Conservation (phyloP, 2,329 filamentous ascomycete species). For the Sarocladium oryzae region DNA sequence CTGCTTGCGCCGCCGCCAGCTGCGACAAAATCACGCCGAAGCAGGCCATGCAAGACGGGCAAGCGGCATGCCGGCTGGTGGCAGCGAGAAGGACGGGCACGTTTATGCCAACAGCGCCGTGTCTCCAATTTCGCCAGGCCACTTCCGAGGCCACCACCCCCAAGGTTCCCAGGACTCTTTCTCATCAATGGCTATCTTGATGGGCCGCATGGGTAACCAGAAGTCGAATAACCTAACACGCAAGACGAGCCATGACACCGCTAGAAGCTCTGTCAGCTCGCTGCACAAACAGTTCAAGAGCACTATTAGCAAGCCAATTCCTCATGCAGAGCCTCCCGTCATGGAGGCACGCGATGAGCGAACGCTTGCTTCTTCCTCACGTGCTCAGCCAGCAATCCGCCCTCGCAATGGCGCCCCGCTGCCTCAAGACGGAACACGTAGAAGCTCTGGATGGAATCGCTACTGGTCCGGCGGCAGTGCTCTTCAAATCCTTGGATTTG, state of each 20-base stretch:
- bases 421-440: constrained; percentile 39
- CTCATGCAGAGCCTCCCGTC: constrained; percentile 37
- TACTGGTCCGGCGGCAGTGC: constrained; percentile 72
- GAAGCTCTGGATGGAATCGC: constrained; percentile 69
- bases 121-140: constrained; percentile 25
- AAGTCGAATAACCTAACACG: constrained; percentile 36
- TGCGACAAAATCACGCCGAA: constrained; percentile 45
- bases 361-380: not conserved
- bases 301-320: constrained; percentile 55
- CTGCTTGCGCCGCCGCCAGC: constrained; percentile 43
- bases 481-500: constrained; percentile 58
- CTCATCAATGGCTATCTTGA: constrained; percentile 59
- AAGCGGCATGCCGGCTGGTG: constrained; percentile 26
- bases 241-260: constrained; percentile 50
- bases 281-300: constrained; percentile 58
- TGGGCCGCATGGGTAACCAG: constrained; percentile 52
- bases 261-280: constrained; percentile 42
- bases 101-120: constrained; percentile 38
- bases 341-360: constrained; percentile 24
- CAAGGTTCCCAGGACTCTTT: constrained; percentile 50
- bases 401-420: constrained; percentile 23
- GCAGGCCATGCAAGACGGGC: constrained; percentile 36
- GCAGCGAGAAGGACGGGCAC: constrained; percentile 51
- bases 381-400: constrained; percentile 20
- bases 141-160: constrained; percentile 45